Conservation (phyloP, 805 yeast genomes). For the Tetrapisispora pingtungensis region DNA sequence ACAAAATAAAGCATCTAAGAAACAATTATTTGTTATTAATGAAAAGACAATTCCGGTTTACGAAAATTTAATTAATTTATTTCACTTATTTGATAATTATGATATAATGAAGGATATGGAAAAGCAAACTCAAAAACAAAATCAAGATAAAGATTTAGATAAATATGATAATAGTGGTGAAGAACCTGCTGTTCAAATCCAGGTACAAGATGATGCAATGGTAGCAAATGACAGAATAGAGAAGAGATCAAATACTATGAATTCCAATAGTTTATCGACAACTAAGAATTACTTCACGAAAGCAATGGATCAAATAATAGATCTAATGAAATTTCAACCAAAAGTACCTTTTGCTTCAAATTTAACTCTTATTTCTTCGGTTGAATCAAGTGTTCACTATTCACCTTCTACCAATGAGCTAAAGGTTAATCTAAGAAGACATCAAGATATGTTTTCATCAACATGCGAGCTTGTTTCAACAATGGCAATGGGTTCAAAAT, state of each 20-base stretch:
- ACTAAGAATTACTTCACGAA: conserved; percentile 28
- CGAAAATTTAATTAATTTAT: conserved; percentile 41
- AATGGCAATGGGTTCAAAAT: conserved; percentile 38
- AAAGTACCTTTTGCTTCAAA: conserved; percentile 29
- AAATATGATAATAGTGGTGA: not conserved
- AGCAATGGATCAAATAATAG: conserved; percentile 32
- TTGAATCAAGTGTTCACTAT: conserved; percentile 11
- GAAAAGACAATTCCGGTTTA: conserved; percentile 28
- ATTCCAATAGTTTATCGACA: not conserved
- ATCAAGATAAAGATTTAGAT: not conserved
- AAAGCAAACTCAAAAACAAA: not conserved
- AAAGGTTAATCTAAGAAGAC: conserved; percentile 19
- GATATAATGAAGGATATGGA: conserved; percentile 16
- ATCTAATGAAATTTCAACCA: conserved; percentile 38
- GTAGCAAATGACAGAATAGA: not conserved
- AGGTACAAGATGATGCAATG: not conserved
- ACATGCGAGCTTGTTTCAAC: conserved; percentile 47
- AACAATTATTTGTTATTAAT: conserved; percentile 7
- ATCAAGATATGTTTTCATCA: conserved; percentile 37
- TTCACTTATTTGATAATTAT: conserved; percentile 33
- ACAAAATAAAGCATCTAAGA: conserved; percentile 2
- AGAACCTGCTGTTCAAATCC: too few species aligned
- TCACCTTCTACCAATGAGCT: conserved; percentile 19
- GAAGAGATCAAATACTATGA: not conserved
- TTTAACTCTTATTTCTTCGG: conserved; percentile 13